phyloP scores from a whole-genome alignment of 202 grass and related monocot species.

The Schoenoplectus tabernaemontani region DNA sequence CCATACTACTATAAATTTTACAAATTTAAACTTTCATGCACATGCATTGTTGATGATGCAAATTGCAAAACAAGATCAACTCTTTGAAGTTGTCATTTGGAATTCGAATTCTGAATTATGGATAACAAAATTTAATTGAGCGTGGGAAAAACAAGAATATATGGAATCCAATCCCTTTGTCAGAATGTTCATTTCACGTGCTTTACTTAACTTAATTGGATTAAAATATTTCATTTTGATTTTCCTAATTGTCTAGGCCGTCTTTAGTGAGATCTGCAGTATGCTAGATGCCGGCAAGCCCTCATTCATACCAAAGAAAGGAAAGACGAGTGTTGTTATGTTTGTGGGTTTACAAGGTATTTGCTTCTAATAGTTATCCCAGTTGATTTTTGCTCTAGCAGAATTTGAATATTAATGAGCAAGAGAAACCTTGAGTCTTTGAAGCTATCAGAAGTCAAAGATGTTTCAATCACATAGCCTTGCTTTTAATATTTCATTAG shows the following conservation, averaged over 20 bases:
- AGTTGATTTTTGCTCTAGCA: not conserved
- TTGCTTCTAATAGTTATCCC: not conserved
- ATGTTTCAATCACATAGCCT: not conserved
- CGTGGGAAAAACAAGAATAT: no score
- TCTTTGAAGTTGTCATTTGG: no score
- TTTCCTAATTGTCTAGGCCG: constrained; percentile 30
- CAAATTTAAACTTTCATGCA: no score
- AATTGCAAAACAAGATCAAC: no score
- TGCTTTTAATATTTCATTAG: not conserved
- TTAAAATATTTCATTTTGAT: not conserved
- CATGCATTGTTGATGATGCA: no score
- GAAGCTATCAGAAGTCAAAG: not conserved
- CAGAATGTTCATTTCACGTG: not conserved
- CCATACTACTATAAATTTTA: no score
- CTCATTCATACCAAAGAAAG: constrained; percentile 65
- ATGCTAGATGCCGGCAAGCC: constrained; percentile 84
- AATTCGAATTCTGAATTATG: no score
- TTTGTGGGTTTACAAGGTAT: constrained; percentile 84
- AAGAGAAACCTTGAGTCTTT: no score
- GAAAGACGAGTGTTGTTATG: constrained; percentile 69
- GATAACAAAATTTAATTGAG: no score
- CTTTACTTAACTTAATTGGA: not conserved
- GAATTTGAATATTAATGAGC: no score
- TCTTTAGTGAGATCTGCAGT: constrained; percentile 69
- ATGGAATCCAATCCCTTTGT: not conserved